A percentile compares a stretch with the other conserved stretches of the same genome.
These are phyloP conservation scores for Cyclocybe aegerita DNA, from an alignment of 768 basidiomycete genomes.

Conservation along the genomic window DNA sequence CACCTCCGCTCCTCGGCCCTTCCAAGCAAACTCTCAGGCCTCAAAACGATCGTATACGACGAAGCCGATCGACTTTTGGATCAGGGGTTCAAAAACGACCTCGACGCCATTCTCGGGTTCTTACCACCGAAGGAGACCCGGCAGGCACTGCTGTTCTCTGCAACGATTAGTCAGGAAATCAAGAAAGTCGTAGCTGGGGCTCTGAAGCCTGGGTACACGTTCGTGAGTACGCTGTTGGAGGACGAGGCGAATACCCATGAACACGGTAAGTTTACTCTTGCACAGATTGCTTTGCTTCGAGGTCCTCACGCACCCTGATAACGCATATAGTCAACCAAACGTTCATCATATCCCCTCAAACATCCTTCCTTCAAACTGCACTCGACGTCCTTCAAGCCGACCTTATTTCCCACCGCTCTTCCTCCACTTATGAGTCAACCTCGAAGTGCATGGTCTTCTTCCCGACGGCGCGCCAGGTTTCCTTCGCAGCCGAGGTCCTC, in stretches of 20 bases:
- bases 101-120: constrained; percentile 58
- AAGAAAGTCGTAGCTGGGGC: constrained; percentile 35
- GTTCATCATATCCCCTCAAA: constrained; percentile 39
- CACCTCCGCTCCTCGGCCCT: constrained; percentile 49
- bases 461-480: constrained; percentile 63
- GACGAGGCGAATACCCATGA: constrained; percentile 63
- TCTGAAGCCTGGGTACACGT: constrained; percentile 32
- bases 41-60: constrained; percentile 59
- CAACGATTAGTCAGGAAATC: constrained; percentile 73
- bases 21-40: constrained; percentile 29
- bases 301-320: background rate
- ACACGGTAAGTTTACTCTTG: constrained; percentile 39
- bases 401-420: constrained; percentile 11
- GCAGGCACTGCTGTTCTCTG: constrained; percentile 71
- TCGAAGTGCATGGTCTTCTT: constrained; percentile 62
- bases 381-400: constrained; percentile 40
- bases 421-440: constrained; percentile 17
- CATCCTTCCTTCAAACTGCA: constrained; percentile 39
- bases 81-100: constrained; percentile 66
- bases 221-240: constrained; percentile 57
- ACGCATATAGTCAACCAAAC: constrained; percentile 43
- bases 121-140: constrained; percentile 43
- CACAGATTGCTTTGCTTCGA: background rate
- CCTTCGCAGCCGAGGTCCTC: constrained; percentile 36
- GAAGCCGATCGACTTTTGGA: constrained; percentile 78